Percentiles rank a stretch among this genome's conserved stretches.
Conservation (phyloP, 1,139 yeast genomes). For the Lodderomyces parapsilosis region DNA sequence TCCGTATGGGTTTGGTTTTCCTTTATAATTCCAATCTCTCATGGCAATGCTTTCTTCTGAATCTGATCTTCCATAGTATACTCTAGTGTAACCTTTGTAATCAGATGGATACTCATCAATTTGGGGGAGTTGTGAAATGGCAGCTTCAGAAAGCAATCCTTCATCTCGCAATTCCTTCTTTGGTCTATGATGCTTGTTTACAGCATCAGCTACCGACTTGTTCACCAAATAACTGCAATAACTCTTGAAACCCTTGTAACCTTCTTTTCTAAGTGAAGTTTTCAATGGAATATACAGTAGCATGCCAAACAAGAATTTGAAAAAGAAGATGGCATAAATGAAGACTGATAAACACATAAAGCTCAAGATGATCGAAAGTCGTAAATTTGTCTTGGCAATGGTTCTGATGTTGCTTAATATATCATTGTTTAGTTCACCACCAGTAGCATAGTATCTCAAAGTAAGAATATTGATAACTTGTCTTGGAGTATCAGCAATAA, state of each 20-base stretch:
- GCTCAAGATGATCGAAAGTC: constrained; percentile 68
- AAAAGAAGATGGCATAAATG: constrained; percentile 72
- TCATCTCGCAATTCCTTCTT: constrained; percentile 30
- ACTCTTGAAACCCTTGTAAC: constrained; percentile 47
- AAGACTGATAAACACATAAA: constrained; percentile 74
- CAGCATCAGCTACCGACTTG: constrained; percentile 51
- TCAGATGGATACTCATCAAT: constrained; percentile 8
- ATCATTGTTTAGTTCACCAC: constrained; percentile 39
- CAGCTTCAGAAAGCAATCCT: constrained; percentile 26
- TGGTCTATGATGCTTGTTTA: constrained; percentile 47
- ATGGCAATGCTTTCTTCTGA: constrained; percentile 7
- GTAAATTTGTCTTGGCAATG: constrained; percentile 59
- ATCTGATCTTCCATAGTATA: constrained; percentile 5
- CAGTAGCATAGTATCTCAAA: constrained; percentile 53
- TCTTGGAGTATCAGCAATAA: constrained; percentile 85
- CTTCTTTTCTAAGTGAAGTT: constrained; percentile 38
- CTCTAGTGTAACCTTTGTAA: constrained; percentile 9
- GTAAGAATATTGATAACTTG: constrained; percentile 83
- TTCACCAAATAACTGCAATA: constrained; percentile 60
- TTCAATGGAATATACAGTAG: constrained; percentile 55
- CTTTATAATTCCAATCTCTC: neutral
- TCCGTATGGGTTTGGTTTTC: neutral
- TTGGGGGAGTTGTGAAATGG: constrained; percentile 12
- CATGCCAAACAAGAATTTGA: constrained; percentile 58
- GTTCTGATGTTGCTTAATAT: constrained; percentile 53